Evolutionary conservation across 2,329 filamentous ascomycete species (phyloP).

Genomic region (Daldinia sp.): DNA sequence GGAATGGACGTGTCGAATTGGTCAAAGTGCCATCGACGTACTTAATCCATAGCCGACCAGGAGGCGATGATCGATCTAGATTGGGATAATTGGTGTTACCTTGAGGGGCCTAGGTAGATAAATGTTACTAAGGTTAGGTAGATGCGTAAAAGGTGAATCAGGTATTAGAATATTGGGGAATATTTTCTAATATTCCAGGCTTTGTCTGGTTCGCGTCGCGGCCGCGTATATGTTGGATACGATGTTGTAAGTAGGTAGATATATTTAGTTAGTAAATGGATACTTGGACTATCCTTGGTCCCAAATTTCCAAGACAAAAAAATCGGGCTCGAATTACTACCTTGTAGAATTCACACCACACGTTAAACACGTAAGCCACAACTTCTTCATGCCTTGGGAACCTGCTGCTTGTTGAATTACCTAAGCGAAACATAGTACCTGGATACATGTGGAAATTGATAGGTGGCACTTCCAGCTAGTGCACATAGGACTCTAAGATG

Average conservation of each 20-base stretch:
- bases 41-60: slow-evolving; percentile 14
- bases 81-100: not conserved
- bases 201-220: slow-evolving; percentile 35
- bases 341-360: slow-evolving; percentile 19
- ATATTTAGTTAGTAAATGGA: not conserved
- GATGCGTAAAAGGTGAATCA: too few species aligned
- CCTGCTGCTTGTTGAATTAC: not conserved
- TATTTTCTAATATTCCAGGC: not conserved
- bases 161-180: not conserved
- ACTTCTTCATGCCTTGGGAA: not conserved
- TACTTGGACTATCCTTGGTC: not conserved
- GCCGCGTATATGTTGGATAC: slow-evolving; percentile 2
- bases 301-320: not conserved
- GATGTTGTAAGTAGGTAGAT: too few species aligned
- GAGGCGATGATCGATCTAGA: not conserved
- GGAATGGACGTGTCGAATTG: slow-evolving; percentile 24
- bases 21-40: not conserved
- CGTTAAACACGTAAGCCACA: not conserved
- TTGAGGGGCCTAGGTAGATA: too few species aligned
- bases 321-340: not conserved
- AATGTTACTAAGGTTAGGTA: too few species aligned
- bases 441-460: too few species aligned
- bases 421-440: too few species aligned
- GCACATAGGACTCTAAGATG: too few species aligned
- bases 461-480: too few species aligned